These are phyloP conservation scores for Blastocystis sp. DNA, from an alignment of 352 stramenopile species.

Conservation along the genomic window DNA sequence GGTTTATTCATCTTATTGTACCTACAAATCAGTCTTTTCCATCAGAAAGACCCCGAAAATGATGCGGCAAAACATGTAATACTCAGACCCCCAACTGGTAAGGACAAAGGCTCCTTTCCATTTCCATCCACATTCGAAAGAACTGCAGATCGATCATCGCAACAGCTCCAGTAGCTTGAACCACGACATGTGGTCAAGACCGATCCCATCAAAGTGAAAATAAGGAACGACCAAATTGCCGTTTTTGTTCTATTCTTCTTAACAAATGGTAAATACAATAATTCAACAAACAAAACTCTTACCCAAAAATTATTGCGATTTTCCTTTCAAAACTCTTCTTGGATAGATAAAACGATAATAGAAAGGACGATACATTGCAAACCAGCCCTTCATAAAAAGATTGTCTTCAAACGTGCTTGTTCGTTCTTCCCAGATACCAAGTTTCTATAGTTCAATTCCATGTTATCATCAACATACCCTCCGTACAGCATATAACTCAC, in stretches of 20 bases:
- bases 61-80: too few species aligned
- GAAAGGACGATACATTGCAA: constrained; percentile 31
- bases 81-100: too few species aligned
- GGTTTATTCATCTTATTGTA: background rate
- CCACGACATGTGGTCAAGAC: too few species aligned
- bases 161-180: too few species aligned
- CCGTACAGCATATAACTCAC: constrained; percentile 34
- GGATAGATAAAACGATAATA: constrained; percentile 1
- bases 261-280: too few species aligned
- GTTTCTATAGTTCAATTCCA: background rate
- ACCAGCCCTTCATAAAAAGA: constrained; percentile 23
- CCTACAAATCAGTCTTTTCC: background rate
- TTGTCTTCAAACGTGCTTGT: constrained; percentile 34
- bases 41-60: too few species aligned
- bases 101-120: too few species aligned
- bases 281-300: background rate
- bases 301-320: background rate
- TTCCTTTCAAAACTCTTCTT: background rate
- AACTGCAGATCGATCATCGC: too few species aligned
- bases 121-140: too few species aligned
- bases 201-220: too few species aligned
- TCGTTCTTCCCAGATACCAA: constrained; percentile 48
- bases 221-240: too few species aligned
- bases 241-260: too few species aligned
- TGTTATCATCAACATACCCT: background rate